phyloP scores from a whole-genome alignment of 2,329 filamentous ascomycete species.

The Aspergillus sojae region DNA sequence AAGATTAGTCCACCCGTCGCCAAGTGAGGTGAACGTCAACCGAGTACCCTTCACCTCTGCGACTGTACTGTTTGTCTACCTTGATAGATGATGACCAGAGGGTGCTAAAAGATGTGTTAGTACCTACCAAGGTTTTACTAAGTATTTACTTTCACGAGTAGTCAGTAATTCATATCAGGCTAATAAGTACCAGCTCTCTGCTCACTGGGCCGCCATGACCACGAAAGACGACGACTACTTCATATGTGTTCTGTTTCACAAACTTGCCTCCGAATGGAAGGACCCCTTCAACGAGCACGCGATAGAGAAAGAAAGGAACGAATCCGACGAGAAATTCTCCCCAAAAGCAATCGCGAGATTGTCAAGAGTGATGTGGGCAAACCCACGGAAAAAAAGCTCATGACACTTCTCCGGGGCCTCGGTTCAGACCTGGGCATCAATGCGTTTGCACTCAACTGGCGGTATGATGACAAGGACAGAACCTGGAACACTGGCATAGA shows the following conservation, averaged over 20 bases:
- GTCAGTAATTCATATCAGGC: not conserved
- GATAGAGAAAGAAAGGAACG: not conserved
- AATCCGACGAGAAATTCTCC: not conserved
- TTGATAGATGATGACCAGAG: no score
- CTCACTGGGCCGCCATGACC: constrained; percentile 1
- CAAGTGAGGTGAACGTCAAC: no score
- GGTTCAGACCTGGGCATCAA: constrained; percentile 52
- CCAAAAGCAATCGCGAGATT: not conserved
- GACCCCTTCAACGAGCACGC: not conserved
- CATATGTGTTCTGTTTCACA: constrained; percentile 12
- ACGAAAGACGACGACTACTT: constrained; percentile 1
- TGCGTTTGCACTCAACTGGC: constrained; percentile 44
- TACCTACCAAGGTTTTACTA: no score
- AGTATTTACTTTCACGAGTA: not conserved
- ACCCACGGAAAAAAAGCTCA: constrained; percentile 32
- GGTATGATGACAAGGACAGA: constrained; percentile 35
- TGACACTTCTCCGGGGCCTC: constrained; percentile 44
- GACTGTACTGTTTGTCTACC: no score
- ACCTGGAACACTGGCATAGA: constrained; percentile 49
- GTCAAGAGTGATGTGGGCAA: not conserved
- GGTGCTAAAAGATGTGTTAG: no score
- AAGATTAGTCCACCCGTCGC: no score
- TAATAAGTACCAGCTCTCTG: not conserved
- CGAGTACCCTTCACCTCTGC: no score
- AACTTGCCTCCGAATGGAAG: constrained; percentile 9